Evolutionary conservation across 2,329 filamentous ascomycete genomes (phyloP), one percentile per base, ranked within the genome.

Genomic region (Elsinoe australis): DNA sequence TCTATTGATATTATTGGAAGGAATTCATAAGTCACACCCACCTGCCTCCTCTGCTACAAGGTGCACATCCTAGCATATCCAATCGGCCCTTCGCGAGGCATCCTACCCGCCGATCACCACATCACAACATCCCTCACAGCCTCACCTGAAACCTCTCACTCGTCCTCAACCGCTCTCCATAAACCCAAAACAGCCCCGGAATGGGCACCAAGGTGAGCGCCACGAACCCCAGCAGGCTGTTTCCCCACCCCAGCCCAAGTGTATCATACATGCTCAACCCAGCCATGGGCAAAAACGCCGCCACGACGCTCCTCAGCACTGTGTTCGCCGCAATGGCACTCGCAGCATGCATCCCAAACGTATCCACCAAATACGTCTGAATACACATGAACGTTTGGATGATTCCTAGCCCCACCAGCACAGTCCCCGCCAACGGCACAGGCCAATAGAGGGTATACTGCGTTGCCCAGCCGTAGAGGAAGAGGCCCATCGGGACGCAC

Each of bases 261-360:
- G 61, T 65, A n/a, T 70, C 62, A 56, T 82, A 85, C 76, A 85
- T 79, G 36, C 63, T 56, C 14, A 75, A 64, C 0, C 75, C 78
- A 2, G 71, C 71, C 10, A 83, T 64, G 0, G 80, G 81, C 0
- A 83, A 62, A 4, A 80, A 61, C 2, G 74, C 77, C 10, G 76
- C 79, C 8, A 78, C 66, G 0, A 79, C 56, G 10, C 66, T 70
- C 21, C 79, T 64, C 3, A 83, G 60, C 2, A 84, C 72, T 0
- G 80, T 81, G 53, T 74, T 82, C 1, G 80, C 80, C 0, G 83
- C 82, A 1, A 84, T 72, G 0, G 79, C 82, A 3, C 71, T 74
- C 12, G 82, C 80, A 1, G 79, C 76, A 53, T 80, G 77, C 51
- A 71, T 63, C 0, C 71, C 67, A 56, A 75, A 83, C 1, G 74